Evolutionary conservation across 2,329 filamentous ascomycete genomes (phyloP).

Genomic region (Pseudocercospora pini-densiflorae): DNA sequence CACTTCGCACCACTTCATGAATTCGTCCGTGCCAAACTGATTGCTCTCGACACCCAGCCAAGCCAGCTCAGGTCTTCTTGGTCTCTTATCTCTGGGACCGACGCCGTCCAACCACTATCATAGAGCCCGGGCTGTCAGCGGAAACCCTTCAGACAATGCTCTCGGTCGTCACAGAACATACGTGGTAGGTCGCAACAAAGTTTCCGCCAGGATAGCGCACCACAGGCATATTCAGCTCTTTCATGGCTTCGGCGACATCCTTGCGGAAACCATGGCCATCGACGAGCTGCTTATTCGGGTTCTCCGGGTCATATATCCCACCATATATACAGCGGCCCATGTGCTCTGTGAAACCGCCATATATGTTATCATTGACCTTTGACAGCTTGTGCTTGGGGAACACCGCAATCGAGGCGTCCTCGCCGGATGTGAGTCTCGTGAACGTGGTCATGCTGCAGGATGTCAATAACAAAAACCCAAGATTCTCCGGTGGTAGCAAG

Average conservation of each 20-base stretch:
- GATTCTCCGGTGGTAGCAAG: not conserved
- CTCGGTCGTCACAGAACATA: not conserved
- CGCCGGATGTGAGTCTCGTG: constrained; percentile 66
- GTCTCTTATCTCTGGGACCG: constrained; percentile 72
- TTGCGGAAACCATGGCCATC: constrained; percentile 77
- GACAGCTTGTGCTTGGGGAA: constrained; percentile 68
- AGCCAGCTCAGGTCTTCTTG: constrained; percentile 70
- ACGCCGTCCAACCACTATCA: constrained; percentile 73
- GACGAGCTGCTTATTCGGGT: constrained; percentile 61
- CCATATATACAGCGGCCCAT: constrained; percentile 91
- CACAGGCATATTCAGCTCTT: constrained; percentile 75
- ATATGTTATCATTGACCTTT: constrained; percentile 79
- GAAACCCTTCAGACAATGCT: not conserved
- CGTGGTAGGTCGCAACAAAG: constrained; percentile 80
- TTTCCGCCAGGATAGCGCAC: constrained; percentile 84
- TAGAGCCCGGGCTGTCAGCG: not conserved
- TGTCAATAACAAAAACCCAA: not conserved
- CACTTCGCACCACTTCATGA: constrained; percentile 77
- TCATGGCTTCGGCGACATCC: constrained; percentile 75
- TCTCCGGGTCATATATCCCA: constrained; percentile 80
- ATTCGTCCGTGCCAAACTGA: constrained; percentile 83
- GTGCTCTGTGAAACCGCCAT: constrained; percentile 87
- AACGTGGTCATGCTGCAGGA: constrained; percentile 65
- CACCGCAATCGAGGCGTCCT: constrained; percentile 67
- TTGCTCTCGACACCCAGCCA: constrained; percentile 80